These are phyloP conservation scores for Rhododendron henanense DNA, from an alignment of 148 eudicot genomes.

Conservation along the genomic window DNA sequence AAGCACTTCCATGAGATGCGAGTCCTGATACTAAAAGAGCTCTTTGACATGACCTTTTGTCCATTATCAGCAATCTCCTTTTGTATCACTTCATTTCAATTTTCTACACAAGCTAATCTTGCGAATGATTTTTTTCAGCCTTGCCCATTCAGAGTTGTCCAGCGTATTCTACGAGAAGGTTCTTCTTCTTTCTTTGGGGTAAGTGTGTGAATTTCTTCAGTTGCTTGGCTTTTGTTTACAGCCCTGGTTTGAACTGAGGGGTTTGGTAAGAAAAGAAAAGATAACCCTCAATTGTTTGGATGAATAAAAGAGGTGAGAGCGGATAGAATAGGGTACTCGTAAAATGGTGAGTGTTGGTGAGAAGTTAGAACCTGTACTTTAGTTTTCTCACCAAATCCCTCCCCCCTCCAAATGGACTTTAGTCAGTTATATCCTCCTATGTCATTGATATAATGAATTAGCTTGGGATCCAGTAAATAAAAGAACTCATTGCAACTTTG, in stretches of 20 bases:
- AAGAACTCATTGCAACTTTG: background rate
- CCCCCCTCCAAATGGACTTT: background rate
- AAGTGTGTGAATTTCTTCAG: conserved; percentile 15
- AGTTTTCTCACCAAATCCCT: background rate
- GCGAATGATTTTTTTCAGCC: conserved; percentile 33
- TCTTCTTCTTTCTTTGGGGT: conserved; percentile 92
- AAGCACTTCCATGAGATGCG: background rate
- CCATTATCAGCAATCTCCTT: background rate
- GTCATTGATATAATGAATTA: background rate
- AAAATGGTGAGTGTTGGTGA: background rate
- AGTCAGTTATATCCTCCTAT: background rate
- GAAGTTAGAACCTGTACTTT: background rate
- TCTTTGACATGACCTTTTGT: background rate
- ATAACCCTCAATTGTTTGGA: background rate
- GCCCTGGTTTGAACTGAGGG: background rate
- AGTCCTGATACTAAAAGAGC: background rate
- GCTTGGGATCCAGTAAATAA: background rate
- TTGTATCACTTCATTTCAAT: background rate
- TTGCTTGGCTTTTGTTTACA: background rate
- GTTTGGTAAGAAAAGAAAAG: background rate
- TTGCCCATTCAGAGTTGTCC: conserved; percentile 86
- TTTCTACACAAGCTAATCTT: background rate
- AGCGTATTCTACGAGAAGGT: conserved; percentile 88
- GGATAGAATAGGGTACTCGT: background rate
- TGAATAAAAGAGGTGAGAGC: background rate